Base-by-base conservation (phyloP, 1,139 yeast genomes). In the Yamadazyma sp. region DNA sequence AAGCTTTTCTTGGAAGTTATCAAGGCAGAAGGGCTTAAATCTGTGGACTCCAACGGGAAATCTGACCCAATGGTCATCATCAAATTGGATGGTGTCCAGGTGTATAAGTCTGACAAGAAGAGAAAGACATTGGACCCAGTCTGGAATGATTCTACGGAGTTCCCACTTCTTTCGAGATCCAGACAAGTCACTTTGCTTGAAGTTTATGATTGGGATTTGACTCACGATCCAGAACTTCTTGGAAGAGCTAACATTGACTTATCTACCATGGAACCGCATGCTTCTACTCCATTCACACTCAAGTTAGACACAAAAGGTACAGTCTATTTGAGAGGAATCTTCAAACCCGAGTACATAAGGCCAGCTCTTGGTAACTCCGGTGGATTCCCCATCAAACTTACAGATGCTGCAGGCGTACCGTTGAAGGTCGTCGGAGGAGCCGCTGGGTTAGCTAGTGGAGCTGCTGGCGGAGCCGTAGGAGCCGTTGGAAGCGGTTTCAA, bases 161-260 rank as follows among this genome's bases (percentile, higher is more conserved):
- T 84, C 52, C 81, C 84, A 12, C 60, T 85, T 45, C 68, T 76
- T 23, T 83, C 92, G 0, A 77, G 87, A 59, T 66, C 80, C 1
- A 75, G 85, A 56, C 70, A 75, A 36, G 51, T 66, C 17, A 54
- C 83, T 22, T 46, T 61, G 32, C 51, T 82, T 31, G 75, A 74
- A 39, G 77, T 82, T 11, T 78, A 64, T 53, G 94, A 85, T 59
- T 85, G 92, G 92, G 92, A 85, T 61, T 72, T 81, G 53, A 76
- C 88, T 22, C 89, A 86, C 47, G 76, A 73, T 38, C 80, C 82
- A 56, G 84, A 79, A 50, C 59, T 73, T 28, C 61, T 85, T 40
- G 89, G 91, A 35, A 50, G 60, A 30, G 75, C 75, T 2, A 50
- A 50, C 4, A 48, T 84, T 33, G 83, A 81, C 49, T 61, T 82